These are phyloP conservation scores for Truncatella angustata DNA, from an alignment of 2,329 filamentous ascomycete genomes.

Conservation along the genomic window DNA sequence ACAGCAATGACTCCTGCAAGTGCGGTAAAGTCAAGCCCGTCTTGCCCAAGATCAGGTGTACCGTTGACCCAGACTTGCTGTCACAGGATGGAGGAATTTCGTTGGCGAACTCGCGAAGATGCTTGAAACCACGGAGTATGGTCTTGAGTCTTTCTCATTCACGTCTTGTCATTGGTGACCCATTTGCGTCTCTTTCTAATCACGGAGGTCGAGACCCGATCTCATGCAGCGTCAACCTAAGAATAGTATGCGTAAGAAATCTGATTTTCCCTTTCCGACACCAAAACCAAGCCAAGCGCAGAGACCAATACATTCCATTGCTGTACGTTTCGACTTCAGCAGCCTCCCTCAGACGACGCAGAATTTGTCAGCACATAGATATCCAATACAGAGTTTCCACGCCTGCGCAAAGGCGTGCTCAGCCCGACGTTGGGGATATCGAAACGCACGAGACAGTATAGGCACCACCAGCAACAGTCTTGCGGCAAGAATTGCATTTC, in stretches of 20 bases:
- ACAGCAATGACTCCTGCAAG: too few species aligned
- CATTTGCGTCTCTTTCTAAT: slow-evolving; percentile 18
- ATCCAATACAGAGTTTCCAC: too few species aligned
- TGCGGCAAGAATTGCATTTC: slow-evolving; percentile 94
- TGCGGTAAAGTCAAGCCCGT: too few species aligned
- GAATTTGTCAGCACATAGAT: too few species aligned
- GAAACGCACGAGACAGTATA: slow-evolving; percentile 96
- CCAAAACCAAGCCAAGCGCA: slow-evolving; percentile 30
- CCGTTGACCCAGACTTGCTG: too few species aligned
- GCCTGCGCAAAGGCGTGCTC: too few species aligned
- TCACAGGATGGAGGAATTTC: too few species aligned
- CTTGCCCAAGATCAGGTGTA: too few species aligned
- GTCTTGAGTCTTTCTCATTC: slow-evolving; percentile 1
- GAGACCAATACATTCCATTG: slow-evolving; percentile 21
- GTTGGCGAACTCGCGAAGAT: too few species aligned
- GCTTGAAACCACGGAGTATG: background rate
- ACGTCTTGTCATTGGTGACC: slow-evolving; percentile 21
- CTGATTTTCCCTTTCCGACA: slow-evolving; percentile 27
- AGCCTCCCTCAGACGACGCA: slow-evolving; percentile 96
- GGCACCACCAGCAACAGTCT: slow-evolving; percentile 89
- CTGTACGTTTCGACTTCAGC: slow-evolving; percentile 75
- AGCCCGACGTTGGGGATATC: too few species aligned
- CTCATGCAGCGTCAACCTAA: slow-evolving; percentile 23
- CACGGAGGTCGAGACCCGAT: slow-evolving; percentile 20
- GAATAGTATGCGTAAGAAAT: slow-evolving; percentile 24